These are phyloP conservation scores for Chionographis japonica DNA, from an alignment of 106 monocot species.

Conservation along the genomic window DNA sequence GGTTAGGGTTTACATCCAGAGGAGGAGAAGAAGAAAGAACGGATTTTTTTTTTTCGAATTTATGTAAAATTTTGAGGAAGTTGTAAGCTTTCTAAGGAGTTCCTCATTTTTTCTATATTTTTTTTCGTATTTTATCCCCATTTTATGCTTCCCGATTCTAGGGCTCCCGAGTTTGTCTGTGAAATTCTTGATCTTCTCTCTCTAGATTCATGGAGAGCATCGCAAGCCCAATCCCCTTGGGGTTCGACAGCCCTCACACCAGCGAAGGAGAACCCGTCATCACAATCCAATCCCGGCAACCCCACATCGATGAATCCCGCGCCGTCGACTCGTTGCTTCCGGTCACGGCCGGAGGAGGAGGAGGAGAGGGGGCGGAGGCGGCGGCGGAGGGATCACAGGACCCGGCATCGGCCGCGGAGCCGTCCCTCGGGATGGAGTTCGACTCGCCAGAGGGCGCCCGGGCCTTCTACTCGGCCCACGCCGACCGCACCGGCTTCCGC, in stretches of 20 bases:
- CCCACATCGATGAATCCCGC: constrained; percentile 13
- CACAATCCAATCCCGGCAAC: constrained; percentile 20
- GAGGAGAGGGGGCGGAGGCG: background rate
- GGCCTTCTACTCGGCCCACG: constrained; percentile 60
- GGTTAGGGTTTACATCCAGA: too few species aligned
- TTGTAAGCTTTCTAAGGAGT: too few species aligned
- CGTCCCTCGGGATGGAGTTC: constrained; percentile 60
- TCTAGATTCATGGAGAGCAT: constrained; percentile 23
- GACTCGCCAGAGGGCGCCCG: constrained; percentile 64
- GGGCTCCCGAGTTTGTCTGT: too few species aligned
- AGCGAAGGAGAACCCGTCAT: constrained; percentile 21
- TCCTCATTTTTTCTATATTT: too few species aligned
- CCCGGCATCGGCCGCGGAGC: constrained; percentile 14
- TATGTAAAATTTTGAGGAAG: too few species aligned
- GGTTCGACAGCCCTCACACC: constrained; percentile 15
- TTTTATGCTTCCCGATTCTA: too few species aligned
- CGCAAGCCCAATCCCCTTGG: constrained; percentile 14
- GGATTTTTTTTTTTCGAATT: too few species aligned
- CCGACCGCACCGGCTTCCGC: constrained; percentile 56
- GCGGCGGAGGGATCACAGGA: background rate
- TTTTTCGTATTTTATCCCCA: too few species aligned
- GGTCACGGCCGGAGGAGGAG: background rate
- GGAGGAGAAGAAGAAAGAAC: too few species aligned
- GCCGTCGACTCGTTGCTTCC: background rate
- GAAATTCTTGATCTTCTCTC: too few species aligned